A percentile compares a stretch with the other conserved stretches of the same genome.
Evolutionary conservation across 306 rosid genomes (phyloP).

Genomic region (Corylus avellana): DNA sequence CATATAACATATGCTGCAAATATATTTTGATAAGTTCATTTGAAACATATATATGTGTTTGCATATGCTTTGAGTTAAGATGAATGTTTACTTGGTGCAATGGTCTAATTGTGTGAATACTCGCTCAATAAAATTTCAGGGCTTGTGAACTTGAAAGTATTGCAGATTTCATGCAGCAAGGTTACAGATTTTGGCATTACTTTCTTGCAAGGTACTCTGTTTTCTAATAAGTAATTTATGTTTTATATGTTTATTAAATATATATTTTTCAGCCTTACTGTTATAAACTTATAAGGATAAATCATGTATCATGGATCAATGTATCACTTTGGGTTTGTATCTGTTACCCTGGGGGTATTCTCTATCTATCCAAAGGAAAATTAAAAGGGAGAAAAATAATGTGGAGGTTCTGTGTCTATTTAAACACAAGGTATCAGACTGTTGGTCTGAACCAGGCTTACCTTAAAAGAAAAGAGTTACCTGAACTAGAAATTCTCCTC

Average conservation of each 20-base stretch:
- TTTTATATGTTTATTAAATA: conserved; percentile 9
- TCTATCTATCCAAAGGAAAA: neutral
- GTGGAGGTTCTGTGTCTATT: neutral
- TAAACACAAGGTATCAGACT: conserved; percentile 9
- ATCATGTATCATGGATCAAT: conserved; percentile 18
- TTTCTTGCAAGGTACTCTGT: conserved; percentile 63
- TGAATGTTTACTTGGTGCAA: neutral
- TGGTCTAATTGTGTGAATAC: conserved; percentile 23
- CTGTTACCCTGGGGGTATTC: neutral
- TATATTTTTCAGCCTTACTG: neutral
- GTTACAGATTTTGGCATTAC: conserved; percentile 78
- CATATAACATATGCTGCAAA: neutral
- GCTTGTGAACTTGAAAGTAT: conserved; percentile 65
- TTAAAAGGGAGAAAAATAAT: neutral
- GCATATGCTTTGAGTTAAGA: neutral
- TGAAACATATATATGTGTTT: neutral
- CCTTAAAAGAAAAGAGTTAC: neutral
- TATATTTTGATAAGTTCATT: neutral
- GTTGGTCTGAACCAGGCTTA: conserved; percentile 13
- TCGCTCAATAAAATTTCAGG: conserved; percentile 52
- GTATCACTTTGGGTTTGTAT: neutral
- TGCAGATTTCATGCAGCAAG: conserved; percentile 82
- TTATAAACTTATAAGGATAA: neutral
- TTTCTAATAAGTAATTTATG: neutral
- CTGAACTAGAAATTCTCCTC: neutral